A percentile compares a stretch with the other conserved stretches of the same genome.
These are phyloP conservation scores for Cornus kousa DNA, from an alignment of 148 eudicot species.

Conservation along the genomic window DNA sequence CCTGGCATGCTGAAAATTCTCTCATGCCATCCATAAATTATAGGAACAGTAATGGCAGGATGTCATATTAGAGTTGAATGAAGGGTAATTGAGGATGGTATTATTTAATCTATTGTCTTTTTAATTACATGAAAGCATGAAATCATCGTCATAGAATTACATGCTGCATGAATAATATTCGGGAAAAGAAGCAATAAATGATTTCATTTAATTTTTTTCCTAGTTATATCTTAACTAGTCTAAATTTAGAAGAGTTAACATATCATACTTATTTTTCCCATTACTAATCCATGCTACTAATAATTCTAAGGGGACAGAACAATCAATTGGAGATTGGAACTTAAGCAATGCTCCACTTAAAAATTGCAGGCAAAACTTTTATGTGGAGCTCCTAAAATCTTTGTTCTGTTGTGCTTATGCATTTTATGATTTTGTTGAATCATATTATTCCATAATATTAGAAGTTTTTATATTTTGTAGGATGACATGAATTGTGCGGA, in stretches of 20 bases:
- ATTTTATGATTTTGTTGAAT: background rate
- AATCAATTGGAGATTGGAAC: background rate
- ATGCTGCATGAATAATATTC: too few relatives aligned
- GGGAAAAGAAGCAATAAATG: background rate
- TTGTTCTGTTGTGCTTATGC: background rate
- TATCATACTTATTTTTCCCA: background rate
- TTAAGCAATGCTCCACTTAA: background rate
- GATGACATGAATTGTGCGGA: conserved; percentile 98
- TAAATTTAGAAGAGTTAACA: background rate
- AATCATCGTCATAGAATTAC: too few relatives aligned
- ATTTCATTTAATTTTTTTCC: background rate
- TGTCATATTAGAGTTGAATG: background rate
- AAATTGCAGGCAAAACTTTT: background rate
- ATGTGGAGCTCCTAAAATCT: background rate
- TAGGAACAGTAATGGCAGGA: background rate
- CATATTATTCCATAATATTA: background rate
- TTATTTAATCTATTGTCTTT: background rate
- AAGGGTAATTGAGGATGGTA: background rate
- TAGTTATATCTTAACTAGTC: background rate
- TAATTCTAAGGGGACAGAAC: too few relatives aligned
- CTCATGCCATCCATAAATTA: too few relatives aligned
- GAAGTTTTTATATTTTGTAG: conserved; percentile 26
- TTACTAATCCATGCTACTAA: background rate
- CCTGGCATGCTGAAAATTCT: background rate
- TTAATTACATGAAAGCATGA: background rate